These are phyloP conservation scores for Saturnispora dispora DNA, from an alignment of 805 yeast species.

Conservation along the genomic window DNA sequence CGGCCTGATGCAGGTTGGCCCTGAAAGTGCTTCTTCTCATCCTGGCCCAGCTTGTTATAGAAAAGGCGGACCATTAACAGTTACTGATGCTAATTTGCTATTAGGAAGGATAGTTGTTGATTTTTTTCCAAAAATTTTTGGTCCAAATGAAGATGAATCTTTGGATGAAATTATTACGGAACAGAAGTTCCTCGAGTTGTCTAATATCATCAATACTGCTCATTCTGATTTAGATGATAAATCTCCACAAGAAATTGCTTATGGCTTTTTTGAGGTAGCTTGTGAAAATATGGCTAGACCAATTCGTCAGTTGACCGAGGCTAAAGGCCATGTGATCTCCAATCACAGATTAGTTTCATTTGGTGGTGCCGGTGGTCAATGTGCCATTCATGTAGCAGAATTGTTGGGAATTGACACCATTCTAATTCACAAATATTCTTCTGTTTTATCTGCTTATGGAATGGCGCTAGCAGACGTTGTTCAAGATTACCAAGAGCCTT, in stretches of 20 bases:
- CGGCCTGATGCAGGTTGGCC: constrained; percentile 75
- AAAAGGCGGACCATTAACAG: constrained; percentile 75
- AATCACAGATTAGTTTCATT: constrained; percentile 70
- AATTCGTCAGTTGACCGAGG: constrained; percentile 74
- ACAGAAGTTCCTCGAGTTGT: constrained; percentile 42
- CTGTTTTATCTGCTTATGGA: constrained; percentile 81
- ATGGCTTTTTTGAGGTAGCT: constrained; percentile 76
- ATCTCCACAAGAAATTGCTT: constrained; percentile 62
- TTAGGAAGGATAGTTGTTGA: constrained; percentile 67
- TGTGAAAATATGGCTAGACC: constrained; percentile 90
- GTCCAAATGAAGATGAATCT: constrained; percentile 67
- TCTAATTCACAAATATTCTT: constrained; percentile 71
- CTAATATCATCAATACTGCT: constrained; percentile 47
- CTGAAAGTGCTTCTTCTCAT: constrained; percentile 79
- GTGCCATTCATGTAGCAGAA: constrained; percentile 69
- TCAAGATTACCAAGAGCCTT: constrained; percentile 69
- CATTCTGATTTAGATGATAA: constrained; percentile 33
- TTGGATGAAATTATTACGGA: constrained; percentile 48
- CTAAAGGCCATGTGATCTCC: constrained; percentile 62
- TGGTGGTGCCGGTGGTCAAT: constrained; percentile 95
- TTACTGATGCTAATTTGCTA: constrained; percentile 75
- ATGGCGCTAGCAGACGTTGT: constrained; percentile 83
- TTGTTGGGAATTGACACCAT: constrained; percentile 60
- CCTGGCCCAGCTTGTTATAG: constrained; percentile 88
- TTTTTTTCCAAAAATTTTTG: constrained; percentile 73